phyloP scores from a whole-genome alignment of 371 early-diverging fungal species.

The Apophysomyces trapeziformis region DNA sequence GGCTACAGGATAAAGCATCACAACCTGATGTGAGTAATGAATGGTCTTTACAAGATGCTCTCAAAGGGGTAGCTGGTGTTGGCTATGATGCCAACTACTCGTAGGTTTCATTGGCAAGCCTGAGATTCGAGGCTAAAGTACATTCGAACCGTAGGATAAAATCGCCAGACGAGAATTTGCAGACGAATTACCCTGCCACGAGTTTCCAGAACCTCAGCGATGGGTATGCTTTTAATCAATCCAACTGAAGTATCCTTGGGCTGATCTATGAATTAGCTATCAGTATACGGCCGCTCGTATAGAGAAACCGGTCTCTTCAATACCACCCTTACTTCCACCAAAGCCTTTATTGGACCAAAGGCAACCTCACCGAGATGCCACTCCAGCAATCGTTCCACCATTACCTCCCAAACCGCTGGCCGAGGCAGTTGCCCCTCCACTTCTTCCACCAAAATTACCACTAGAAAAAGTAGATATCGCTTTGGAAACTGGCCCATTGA shows the following conservation, averaged over 20 bases:
- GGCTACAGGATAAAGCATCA: neutral
- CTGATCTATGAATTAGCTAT: neutral
- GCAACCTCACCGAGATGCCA: neutral
- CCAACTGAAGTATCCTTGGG: no score
- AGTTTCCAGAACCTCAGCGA: constrained; percentile 40
- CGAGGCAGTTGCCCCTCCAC: constrained; percentile 4
- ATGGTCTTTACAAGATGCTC: constrained; percentile 52
- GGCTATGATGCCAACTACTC: constrained; percentile 13
- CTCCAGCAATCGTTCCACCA: constrained; percentile 7
- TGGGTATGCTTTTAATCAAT: constrained; percentile 22
- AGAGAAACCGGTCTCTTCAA: constrained; percentile 6
- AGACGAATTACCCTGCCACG: constrained; percentile 30
- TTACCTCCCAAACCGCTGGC: neutral
- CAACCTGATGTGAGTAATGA: constrained; percentile 15
- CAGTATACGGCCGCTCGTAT: constrained; percentile 25
- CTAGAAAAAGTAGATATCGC: neutral
- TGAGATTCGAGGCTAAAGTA: neutral
- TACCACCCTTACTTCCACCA: constrained; percentile 18
- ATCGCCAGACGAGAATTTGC: neutral
- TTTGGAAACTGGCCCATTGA: neutral
- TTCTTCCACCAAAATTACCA: constrained; percentile 25
- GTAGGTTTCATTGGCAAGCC: neutral
- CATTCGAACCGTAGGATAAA: neutral
- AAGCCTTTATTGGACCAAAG: constrained; percentile 10
- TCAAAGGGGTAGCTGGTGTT: constrained; percentile 50